Base-by-base conservation (phyloP, 2,329 filamentous ascomycete genomes). In the Colletotrichum karsti region DNA sequence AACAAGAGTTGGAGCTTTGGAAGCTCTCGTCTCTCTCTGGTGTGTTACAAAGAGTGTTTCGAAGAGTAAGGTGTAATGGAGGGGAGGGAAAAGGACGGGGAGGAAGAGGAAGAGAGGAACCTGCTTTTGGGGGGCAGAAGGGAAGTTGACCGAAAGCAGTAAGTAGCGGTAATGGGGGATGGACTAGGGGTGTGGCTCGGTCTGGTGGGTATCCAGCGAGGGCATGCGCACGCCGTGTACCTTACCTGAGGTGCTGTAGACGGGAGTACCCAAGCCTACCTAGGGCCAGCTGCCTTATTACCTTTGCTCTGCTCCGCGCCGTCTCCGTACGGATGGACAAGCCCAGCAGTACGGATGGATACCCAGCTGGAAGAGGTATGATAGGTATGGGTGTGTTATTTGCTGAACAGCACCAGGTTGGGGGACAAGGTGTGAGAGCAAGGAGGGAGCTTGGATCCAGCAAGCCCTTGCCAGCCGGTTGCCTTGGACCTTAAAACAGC, bases 41-140 rank as follows among this genome's bases (percentile, higher is more conserved):
- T 39, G 68, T 84, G 81, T 72, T 69, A 72, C 69, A 69, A 69
- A 53, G 61, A 59, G 62, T 56, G 72, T 71, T 74, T 70, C 69
- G 71, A 72, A 63, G 61, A 59, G 58, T 61, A 58, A 54, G 51
- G 65, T 72, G 65, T 67, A 56, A 59, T 67, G 65, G 64, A 67
- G 69, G 61, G 69, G 59, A 57, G 46, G 53, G 54, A 63, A 61
- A 71, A n/a, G 42, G 70, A 69, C 61, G 71, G 71, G 65, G 70
- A 71, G 63, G 72, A 72, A 72, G 73, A 72, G 73, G 63, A 44
- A 61, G 53, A 50, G 62, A 67, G 63, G 63, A 60, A 65, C 51
- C 42, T 72, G 65, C 63, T 68, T 68, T 68, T 67, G 65, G 65
- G 65, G 60, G 53, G 53, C 48, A 59, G 65, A 65, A 53, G 66